phyloP scores from a whole-genome alignment of 2,329 filamentous ascomycete genomes.

The Acarospora socialis region DNA sequence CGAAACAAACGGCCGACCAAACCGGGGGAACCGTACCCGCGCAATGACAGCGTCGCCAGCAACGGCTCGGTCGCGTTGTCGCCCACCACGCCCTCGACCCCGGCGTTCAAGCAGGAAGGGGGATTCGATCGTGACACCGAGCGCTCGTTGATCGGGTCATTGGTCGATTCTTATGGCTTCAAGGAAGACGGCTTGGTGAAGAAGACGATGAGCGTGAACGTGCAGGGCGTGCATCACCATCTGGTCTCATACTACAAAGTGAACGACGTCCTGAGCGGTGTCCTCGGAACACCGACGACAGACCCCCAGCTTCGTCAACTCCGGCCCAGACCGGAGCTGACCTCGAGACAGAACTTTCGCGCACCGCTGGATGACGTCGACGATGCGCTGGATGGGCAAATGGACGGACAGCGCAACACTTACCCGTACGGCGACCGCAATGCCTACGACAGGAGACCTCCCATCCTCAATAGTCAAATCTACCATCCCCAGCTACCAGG shows the following conservation, averaged over 20 bases:
- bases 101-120: conserved; percentile 17
- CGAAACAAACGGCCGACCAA: conserved; percentile 41
- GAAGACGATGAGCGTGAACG: conserved; percentile 76
- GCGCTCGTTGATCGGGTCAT: conserved; percentile 58
- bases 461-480: conserved; percentile 1
- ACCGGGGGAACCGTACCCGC: conserved; percentile 39
- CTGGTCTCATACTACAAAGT: conserved; percentile 80
- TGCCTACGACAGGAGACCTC: conserved; percentile 8
- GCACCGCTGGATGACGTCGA: conserved; percentile 49
- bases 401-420: conserved; percentile 26
- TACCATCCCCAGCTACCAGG: neutral
- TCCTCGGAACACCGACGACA: conserved; percentile 43
- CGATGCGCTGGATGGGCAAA: conserved; percentile 23
- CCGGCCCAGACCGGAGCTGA: conserved; percentile 42
- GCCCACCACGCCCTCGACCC: conserved; percentile 21
- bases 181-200: conserved; percentile 72
- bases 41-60: conserved; percentile 22
- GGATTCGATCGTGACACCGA: conserved; percentile 33
- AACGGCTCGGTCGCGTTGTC: conserved; percentile 25
- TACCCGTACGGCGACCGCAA: conserved; percentile 28
- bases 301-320: conserved; percentile 37
- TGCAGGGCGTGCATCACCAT: conserved; percentile 63
- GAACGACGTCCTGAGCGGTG: conserved; percentile 56
- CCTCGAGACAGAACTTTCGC: conserved; percentile 52
- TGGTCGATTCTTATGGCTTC: conserved; percentile 84